A percentile compares a stretch with the other conserved stretches of the same genome.
phyloP scores from a whole-genome alignment of 352 stramenopile species.

The Phytophthora capsici region DNA sequence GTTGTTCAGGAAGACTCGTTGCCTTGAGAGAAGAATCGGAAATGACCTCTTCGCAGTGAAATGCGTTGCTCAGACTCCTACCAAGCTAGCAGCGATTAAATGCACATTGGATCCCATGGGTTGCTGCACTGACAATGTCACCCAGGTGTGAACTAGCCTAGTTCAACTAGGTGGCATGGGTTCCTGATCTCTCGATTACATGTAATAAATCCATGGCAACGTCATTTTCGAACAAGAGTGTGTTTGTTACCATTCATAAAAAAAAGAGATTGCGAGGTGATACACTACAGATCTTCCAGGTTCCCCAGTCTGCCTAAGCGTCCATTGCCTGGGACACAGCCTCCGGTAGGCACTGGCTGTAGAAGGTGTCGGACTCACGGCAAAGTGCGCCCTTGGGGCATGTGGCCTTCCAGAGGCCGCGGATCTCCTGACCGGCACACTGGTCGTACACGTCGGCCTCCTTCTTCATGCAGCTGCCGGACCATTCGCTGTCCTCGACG shows the following conservation, averaged over 20 bases:
- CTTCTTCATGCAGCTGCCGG: constrained; percentile 40
- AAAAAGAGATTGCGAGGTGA: constrained; percentile 6
- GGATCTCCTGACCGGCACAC: constrained; percentile 31
- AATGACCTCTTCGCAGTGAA: constrained; percentile 1
- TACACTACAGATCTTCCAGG: not conserved
- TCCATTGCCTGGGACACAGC: constrained; percentile 29
- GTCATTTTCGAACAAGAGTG: not conserved
- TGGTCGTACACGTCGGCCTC: constrained; percentile 35
- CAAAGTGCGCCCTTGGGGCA: constrained; percentile 36
- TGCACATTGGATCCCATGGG: not conserved
- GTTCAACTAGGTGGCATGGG: too few relatives aligned
- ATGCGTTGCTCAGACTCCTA: not conserved
- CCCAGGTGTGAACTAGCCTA: too few relatives aligned
- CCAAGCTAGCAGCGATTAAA: not conserved
- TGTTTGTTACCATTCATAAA: constrained; percentile 10
- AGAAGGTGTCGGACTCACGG: constrained; percentile 32
- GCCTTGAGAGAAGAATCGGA: constrained; percentile 11
- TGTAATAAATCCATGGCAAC: too few relatives aligned
- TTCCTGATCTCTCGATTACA: too few relatives aligned
- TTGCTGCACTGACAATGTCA: too few relatives aligned
- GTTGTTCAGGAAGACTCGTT: not conserved
- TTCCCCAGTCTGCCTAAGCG: constrained; percentile 8
- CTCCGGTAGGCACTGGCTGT: constrained; percentile 39
- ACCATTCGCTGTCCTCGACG: constrained; percentile 34
- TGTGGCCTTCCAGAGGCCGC: constrained; percentile 35